phyloP scores from a whole-genome alignment of 176 grass and related monocot species.

The Oryza meridionalis region DNA sequence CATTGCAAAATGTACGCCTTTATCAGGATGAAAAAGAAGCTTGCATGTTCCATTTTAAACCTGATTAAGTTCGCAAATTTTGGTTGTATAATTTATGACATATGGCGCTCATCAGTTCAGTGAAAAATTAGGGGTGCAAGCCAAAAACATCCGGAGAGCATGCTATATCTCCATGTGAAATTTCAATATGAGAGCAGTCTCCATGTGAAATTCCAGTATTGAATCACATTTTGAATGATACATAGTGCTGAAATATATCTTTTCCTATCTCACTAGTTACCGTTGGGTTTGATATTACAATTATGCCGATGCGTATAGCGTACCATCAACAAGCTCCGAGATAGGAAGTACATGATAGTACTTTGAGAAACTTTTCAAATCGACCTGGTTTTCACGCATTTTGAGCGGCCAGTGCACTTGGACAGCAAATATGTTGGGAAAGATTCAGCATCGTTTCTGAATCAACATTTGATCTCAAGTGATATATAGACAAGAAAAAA shows the following conservation, averaged over 20 bases:
- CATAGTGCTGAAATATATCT: neutral
- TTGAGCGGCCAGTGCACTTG: neutral
- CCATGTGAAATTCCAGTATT: neutral
- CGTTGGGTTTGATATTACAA: neutral
- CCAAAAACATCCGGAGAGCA: neutral
- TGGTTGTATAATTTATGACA: neutral
- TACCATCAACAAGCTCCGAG: neutral
- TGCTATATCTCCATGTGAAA: neutral
- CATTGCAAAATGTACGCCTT: constrained; percentile 52
- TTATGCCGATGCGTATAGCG: neutral
- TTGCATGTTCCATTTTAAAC: constrained; percentile 19
- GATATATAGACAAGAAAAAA: neutral
- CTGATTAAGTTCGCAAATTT: neutral
- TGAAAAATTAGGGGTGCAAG: neutral
- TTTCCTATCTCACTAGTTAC: neutral
- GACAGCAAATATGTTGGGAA: neutral
- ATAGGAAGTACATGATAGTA: neutral
- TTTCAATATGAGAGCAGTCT: neutral
- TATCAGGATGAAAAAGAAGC: neutral
- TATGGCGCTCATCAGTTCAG: neutral
- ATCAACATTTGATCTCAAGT: neutral
- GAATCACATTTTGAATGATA: neutral
- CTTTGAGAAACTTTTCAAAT: neutral
- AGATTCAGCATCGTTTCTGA: neutral
- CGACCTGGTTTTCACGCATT: neutral